Percentiles rank a stretch among this genome's conserved stretches.
These are phyloP conservation scores for Aspergillus bridgeri DNA, from an alignment of 495 filamentous ascomycete species.

Conservation along the genomic window DNA sequence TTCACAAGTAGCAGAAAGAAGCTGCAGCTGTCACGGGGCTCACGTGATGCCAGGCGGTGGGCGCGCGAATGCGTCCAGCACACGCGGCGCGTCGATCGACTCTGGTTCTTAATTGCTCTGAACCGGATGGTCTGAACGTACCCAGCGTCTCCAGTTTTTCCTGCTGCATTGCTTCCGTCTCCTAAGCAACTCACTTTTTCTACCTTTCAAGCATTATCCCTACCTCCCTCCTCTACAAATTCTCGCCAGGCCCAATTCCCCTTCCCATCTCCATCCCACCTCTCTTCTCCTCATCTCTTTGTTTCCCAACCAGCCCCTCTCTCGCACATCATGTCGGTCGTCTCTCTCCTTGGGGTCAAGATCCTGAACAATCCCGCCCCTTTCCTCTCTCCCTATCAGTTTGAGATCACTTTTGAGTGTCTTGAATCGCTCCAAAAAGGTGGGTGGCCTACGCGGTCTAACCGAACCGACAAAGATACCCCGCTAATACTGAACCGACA, in stretches of 20 bases:
- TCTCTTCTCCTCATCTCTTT: not conserved
- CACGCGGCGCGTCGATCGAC: conserved; percentile 22
- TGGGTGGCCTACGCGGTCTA: conserved; percentile 26
- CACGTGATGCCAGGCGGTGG: conserved; percentile 25
- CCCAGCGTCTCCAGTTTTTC: conserved; percentile 6
- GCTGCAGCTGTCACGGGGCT: conserved; percentile 20
- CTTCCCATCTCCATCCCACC: no score
- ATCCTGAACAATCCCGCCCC: conserved; percentile 94
- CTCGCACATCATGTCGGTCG: conserved; percentile 78
- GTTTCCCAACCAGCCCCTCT: conserved; percentile 2
- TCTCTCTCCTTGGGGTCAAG: conserved; percentile 90
- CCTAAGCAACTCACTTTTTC: not conserved
- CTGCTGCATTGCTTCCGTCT: not conserved
- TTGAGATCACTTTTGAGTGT: conserved; percentile 98
- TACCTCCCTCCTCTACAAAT: not conserved
- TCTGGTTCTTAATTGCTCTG: conserved; percentile 21
- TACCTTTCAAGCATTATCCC: not conserved
- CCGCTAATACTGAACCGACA: conserved; percentile 29
- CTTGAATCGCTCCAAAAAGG: conserved; percentile 90
- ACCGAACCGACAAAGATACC: not conserved
- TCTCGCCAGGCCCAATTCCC: not conserved
- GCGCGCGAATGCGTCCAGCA: conserved; percentile 20
- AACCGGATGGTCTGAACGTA: not conserved
- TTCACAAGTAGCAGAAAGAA: conserved; percentile 15
- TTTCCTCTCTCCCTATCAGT: conserved; percentile 84